phyloP scores from a whole-genome alignment of 2,329 filamentous ascomycete genomes.

The Didymella pinodella region DNA sequence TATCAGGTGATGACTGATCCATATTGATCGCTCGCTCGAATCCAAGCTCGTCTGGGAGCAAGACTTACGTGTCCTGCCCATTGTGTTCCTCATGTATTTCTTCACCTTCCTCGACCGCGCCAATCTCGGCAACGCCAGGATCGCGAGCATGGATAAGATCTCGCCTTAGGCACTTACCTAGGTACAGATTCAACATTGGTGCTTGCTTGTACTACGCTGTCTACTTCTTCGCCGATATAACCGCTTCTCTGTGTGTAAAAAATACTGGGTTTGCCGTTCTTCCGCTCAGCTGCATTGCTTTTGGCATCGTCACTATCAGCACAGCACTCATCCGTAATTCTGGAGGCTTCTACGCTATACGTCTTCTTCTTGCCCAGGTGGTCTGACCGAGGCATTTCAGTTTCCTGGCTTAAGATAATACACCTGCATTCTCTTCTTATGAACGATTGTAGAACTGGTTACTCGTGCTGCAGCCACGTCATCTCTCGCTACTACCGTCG shows the following conservation, averaged over 20 bases:
- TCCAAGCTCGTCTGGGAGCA: slow-evolving; percentile 3
- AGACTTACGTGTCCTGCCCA: background rate
- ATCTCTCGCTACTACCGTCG: slow-evolving; percentile 2
- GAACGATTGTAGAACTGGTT: background rate
- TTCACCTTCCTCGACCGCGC: slow-evolving; percentile 8
- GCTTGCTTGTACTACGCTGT: slow-evolving; percentile 4
- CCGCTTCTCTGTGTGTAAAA: slow-evolving; percentile 1
- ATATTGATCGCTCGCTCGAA: background rate
- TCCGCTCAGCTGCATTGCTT: slow-evolving; percentile 2
- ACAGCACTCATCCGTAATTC: background rate
- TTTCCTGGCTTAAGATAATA: background rate
- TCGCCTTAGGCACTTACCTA: background rate
- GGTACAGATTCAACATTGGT: slow-evolving; percentile 2
- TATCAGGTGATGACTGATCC: background rate
- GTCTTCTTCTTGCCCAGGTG: background rate
- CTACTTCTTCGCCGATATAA: slow-evolving; percentile 1
- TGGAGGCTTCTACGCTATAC: slow-evolving; percentile 10
- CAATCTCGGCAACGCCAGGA: slow-evolving; percentile 2
- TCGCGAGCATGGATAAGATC: slow-evolving; percentile 9
- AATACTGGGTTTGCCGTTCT: background rate
- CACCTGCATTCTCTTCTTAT: background rate
- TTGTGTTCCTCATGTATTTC: slow-evolving; percentile 7
- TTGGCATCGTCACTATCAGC: background rate
- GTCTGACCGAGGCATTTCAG: slow-evolving; percentile 3
- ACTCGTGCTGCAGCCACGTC: background rate